Evolutionary conservation across 148 eudicot species (phyloP), one percentile per base, ranked within the genome.

Genomic region (Heliosperma pusillum): DNA sequence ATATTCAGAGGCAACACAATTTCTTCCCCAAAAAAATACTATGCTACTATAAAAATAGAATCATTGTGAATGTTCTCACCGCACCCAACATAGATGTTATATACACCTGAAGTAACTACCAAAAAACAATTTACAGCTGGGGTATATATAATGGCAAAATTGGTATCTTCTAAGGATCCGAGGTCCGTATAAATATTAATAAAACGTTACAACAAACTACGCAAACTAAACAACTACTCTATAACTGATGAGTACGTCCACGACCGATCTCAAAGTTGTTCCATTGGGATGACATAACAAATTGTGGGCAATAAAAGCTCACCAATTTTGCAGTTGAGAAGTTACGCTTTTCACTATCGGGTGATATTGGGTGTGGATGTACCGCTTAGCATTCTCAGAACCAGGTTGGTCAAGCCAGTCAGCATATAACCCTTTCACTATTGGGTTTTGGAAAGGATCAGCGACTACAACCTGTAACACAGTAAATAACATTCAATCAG

Each of bases 391-490:
- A 62, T 85, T 87, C 70, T 90, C 97, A 15, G 96, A 92, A 64
- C 98, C 97, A 63, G 98, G 93, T 57, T 86, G 78, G 25, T 79
- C 90, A 71, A 95, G 93, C 97, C 98, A 95, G 71, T 90, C 93
- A 13, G 81, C 78, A 58, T 90, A 95, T 59, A 95, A 66, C 60
- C 85, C 87, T 79, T 83, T 90, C 4, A 85, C 87, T 20, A 90
- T 80, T 10, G 93, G 92, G 65, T 92, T 95, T 63, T 85, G 68
- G 56, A 89, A 95, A 68, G 98, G 98, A 87, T 90, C 91, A 20
- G 87, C 81, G 10, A 75, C 86, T 74, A 70, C 8, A 59, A 94
- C 92, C 98, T 94, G 92, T 73, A 13, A 67, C 7, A 72, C 15
- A 66, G 55, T 36, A 66, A 73, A 36, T 40, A 50, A 26, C 24